Evolutionary conservation across 257 asterid genomes (phyloP).

Genomic region (Galeopsis tetrahit): DNA sequence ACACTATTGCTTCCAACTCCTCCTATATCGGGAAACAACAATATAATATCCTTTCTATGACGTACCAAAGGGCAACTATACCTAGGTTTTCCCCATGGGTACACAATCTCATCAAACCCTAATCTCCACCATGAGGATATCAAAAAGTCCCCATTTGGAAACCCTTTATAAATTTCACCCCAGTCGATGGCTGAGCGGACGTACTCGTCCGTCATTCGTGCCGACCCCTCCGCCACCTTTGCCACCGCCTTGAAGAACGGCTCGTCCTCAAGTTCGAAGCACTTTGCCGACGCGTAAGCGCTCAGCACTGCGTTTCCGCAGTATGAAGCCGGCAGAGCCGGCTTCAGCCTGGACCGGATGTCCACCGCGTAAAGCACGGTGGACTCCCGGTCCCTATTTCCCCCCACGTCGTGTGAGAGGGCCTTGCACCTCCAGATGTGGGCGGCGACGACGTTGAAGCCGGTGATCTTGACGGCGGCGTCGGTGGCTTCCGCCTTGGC

Average conservation of each 20-base stretch:
- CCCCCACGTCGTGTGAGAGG: conserved; percentile 37
- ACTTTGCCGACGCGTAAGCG: conserved; percentile 63
- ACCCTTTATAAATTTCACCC: conserved; percentile 84
- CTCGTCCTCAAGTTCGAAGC: conserved; percentile 56
- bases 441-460: conserved; percentile 77
- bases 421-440: conserved; percentile 91
- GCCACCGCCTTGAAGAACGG: conserved; percentile 55
- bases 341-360: conserved; percentile 59
- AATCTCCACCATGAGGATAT: conserved; percentile 92
- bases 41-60: conserved; percentile 72
- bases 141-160: conserved; percentile 87
- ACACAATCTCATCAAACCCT: conserved; percentile 75
- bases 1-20: conserved; percentile 54
- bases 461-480: conserved; percentile 46
- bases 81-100: conserved; percentile 85
- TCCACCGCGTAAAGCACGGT: conserved; percentile 76
- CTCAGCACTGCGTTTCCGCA: conserved; percentile 80
- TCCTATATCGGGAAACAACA: conserved; percentile 68
- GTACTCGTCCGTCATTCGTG: conserved; percentile 71
- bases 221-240: conserved; percentile 60
- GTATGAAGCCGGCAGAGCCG: conserved; percentile 67
- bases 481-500: conserved; percentile 17
- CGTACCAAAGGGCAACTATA: conserved; percentile 86
- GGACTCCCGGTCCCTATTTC: conserved; percentile 43
- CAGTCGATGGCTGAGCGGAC: conserved; percentile 80